Percentiles rank a stretch among this genome's conserved stretches.
Evolutionary conservation across 371 early-diverging fungal genomes (phyloP).

Genomic region (Nematocida minor): DNA sequence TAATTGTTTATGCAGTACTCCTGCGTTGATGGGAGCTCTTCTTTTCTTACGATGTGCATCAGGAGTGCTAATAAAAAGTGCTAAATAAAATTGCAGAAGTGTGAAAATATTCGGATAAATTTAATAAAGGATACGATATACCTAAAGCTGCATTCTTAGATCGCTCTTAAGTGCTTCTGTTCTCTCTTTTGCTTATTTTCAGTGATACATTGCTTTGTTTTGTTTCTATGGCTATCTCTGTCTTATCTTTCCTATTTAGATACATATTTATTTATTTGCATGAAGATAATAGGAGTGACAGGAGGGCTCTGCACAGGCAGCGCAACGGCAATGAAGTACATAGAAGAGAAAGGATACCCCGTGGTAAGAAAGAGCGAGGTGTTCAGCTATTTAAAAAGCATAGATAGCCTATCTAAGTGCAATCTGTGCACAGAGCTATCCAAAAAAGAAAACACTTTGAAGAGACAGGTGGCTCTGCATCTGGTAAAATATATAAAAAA

Average conservation of each 20-base stretch:
- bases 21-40: conserved; percentile 17
- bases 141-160: no score
- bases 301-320: conserved; percentile 40
- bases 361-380: not conserved
- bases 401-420: not conserved
- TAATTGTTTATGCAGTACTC: conserved; percentile 14
- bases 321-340: conserved; percentile 31
- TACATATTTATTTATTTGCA: not conserved
- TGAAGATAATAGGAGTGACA: conserved; percentile 46
- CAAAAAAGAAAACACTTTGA: not conserved
- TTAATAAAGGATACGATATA: no score
- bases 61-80: not conserved
- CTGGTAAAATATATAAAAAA: not conserved
- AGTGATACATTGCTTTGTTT: not conserved
- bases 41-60: not conserved
- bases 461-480: not conserved
- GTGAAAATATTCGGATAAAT: no score
- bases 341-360: conserved; percentile 18
- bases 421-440: not conserved
- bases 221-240: not conserved
- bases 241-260: not conserved
- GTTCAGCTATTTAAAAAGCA: not conserved
- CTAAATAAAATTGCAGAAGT: no score
- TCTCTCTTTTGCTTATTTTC: no score
- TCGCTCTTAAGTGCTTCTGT: no score